Percentiles rank a stretch among this genome's conserved stretches.
These are phyloP conservation scores for Clonostachys rosea DNA, from an alignment of 2,329 filamentous ascomycete species.

Conservation along the genomic window DNA sequence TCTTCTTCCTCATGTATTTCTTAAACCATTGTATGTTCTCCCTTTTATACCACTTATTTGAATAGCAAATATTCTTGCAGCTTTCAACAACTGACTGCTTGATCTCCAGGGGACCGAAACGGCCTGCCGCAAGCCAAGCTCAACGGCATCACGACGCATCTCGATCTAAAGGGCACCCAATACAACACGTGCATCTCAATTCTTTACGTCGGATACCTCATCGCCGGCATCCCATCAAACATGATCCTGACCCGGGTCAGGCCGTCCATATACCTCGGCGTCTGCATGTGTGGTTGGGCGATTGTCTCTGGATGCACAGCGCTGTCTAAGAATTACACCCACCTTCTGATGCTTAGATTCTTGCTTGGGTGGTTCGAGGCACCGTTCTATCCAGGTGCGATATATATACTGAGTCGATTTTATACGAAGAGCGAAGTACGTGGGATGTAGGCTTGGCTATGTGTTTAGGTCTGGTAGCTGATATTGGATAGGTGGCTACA, in stretches of 20 bases:
- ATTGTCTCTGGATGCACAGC: conserved; percentile 24
- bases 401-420: conserved; percentile 42
- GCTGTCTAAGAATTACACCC: conserved; percentile 35
- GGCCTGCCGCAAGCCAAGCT: conserved; percentile 20
- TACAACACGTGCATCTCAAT: conserved; percentile 46
- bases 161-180: conserved; percentile 22
- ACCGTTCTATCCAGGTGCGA: conserved; percentile 40
- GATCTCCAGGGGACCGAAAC: conserved; percentile 14
- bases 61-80: too few species aligned
- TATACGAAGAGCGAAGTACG: conserved; percentile 45
- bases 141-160: conserved; percentile 50
- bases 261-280: conserved; percentile 42
- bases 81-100: too few species aligned
- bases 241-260: conserved; percentile 42
- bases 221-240: conserved; percentile 49
- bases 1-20: conserved; percentile 19
- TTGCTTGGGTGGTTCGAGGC: conserved; percentile 50
- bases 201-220: conserved; percentile 48
- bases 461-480: conserved; percentile 6
- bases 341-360: conserved; percentile 28
- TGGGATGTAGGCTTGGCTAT: conserved; percentile 34
- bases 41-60: too few species aligned
- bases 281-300: conserved; percentile 43
- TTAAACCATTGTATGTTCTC: too few species aligned
- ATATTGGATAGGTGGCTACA: too few species aligned